Base-by-base conservation (phyloP, 768 basidiomycete genomes). In the Podaxis rugospora region DNA sequence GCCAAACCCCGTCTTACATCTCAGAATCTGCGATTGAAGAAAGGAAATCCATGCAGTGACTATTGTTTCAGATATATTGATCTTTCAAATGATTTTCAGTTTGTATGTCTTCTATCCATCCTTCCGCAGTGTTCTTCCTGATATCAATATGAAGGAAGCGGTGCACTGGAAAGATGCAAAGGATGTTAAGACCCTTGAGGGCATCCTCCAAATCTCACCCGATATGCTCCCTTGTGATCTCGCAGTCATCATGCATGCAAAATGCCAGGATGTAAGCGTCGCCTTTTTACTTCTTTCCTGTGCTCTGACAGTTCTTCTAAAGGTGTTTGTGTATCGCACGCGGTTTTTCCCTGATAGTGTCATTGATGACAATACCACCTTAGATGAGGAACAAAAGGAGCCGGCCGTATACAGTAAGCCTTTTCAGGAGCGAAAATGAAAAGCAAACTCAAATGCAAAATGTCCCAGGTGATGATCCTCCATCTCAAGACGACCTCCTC, bases 261-360 rank as follows among this genome's bases (percentile, higher is more conserved):
- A 86, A 4, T 90, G 89, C 68, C 69, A 71, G 28, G 84, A 90
- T 75, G 88, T 87, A 57, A 37, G 62, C 21, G 4, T 51, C 0
- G 32, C n/a, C 21, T 18, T 42, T 4, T 23, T 5, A 1, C 35
- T 2, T 16, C 32, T 7, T 35, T 6, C 42, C 16, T 52, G 3
- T 3, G n/a, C 14, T 44, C 47, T 39, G 28, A 5, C 27, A 51
- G 18, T 14, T n/a, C 2, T 60, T 9, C 23, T 55, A 16, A 32
- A 75, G 72, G 65, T 74, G 21, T 72, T 69, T 54, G 66, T 65
- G 40, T 65, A 66, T n/a, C 71, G 74, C 6, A 64, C 62, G 39
- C 66, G 61, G 13, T 5, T 66, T 3, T 67, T 66, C 52, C 37
- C 62, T 1, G 64, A 65, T 21, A 23, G 53, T 2, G 36, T n/a